A percentile compares a stretch with the other conserved stretches of the same genome.
These are phyloP conservation scores for Thinopyrum elongatum DNA, from an alignment of 176 grass and related monocot species.

Conservation along the genomic window DNA sequence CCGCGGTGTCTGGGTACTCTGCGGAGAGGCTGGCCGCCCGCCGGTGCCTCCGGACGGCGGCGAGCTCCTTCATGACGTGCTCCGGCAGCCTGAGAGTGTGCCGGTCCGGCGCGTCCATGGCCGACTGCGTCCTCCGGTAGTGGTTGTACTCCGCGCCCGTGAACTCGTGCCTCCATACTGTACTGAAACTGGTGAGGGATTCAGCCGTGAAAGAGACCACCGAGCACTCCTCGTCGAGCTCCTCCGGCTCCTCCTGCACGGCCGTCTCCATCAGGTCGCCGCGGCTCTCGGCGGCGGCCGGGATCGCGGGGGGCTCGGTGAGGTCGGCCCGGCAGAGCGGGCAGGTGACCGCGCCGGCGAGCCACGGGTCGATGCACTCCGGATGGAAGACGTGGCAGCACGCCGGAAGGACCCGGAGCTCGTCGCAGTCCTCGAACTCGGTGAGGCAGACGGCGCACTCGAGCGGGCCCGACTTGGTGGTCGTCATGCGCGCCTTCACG, in stretches of 20 bases:
- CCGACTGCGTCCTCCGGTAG: constrained; percentile 43
- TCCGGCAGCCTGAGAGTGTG: constrained; percentile 69
- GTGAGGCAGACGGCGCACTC: constrained; percentile 77
- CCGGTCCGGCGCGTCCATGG: constrained; percentile 44
- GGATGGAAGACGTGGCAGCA: constrained; percentile 92
- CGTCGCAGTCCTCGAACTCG: constrained; percentile 59
- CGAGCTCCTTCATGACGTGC: constrained; percentile 67
- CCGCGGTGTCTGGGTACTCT: constrained; percentile 37
- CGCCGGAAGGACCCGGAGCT: constrained; percentile 54
- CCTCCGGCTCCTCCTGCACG: constrained; percentile 18
- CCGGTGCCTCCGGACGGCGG: constrained; percentile 49
- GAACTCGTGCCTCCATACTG: constrained; percentile 9
- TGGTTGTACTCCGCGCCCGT: not conserved
- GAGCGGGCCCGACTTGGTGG: constrained; percentile 33
- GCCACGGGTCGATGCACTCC: constrained; percentile 84
- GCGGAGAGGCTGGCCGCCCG: constrained; percentile 50
- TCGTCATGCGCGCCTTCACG: constrained; percentile 46
- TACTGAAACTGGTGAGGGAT: constrained; percentile 30
- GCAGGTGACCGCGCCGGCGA: constrained; percentile 59
- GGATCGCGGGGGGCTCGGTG: not conserved
- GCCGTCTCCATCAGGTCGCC: not conserved
- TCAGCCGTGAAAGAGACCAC: constrained; percentile 27
- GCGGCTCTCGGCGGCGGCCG: not conserved
- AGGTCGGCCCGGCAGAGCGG: constrained; percentile 77
- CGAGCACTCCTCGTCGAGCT: constrained; percentile 25